Conservation (phyloP, 2,329 filamentous ascomycete genomes). For the Aspergillus novoparasiticus region DNA sequence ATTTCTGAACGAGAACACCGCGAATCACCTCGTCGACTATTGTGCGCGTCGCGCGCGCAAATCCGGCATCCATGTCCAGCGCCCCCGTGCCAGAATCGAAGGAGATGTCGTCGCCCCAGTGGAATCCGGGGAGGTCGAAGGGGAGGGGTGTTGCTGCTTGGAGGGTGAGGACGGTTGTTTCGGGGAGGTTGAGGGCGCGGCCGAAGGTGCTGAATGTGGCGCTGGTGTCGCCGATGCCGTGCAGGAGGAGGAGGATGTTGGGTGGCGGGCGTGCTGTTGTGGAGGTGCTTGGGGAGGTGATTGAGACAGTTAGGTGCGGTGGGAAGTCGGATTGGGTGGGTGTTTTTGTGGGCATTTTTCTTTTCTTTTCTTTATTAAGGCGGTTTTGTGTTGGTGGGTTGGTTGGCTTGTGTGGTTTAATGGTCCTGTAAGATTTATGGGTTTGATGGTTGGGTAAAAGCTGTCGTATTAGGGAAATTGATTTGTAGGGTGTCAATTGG, state of each 20-base stretch:
- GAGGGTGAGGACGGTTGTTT: slow-evolving; percentile 74
- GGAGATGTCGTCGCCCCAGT: slow-evolving; percentile 70
- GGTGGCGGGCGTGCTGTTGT: slow-evolving; percentile 62
- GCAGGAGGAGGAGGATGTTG: slow-evolving; percentile 78
- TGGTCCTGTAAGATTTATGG: too few species aligned
- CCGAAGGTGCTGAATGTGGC: slow-evolving; percentile 70
- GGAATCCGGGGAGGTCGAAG: slow-evolving; percentile 66
- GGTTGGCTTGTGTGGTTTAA: too few species aligned
- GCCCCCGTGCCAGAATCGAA: slow-evolving; percentile 55
- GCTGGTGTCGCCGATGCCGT: slow-evolving; percentile 80
- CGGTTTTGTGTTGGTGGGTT: too few species aligned
- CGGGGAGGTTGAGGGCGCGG: slow-evolving; percentile 69
- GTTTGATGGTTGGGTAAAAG: too few species aligned
- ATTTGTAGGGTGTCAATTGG: background rate
- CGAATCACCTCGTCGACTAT: slow-evolving; percentile 57
- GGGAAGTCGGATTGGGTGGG: slow-evolving; percentile 53
- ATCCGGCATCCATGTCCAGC: slow-evolving; percentile 65
- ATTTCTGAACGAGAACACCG: slow-evolving; percentile 55
- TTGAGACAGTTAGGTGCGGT: slow-evolving; percentile 39
- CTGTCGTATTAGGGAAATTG: background rate
- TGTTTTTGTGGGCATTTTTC: slow-evolving; percentile 37
- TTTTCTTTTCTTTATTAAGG: background rate
- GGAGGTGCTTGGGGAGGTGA: slow-evolving; percentile 40
- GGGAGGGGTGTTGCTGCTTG: slow-evolving; percentile 72
- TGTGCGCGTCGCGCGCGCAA: slow-evolving; percentile 51